Conservation (phyloP, 768 basidiomycete species). For the Holtermanniella nyarrowii region DNA sequence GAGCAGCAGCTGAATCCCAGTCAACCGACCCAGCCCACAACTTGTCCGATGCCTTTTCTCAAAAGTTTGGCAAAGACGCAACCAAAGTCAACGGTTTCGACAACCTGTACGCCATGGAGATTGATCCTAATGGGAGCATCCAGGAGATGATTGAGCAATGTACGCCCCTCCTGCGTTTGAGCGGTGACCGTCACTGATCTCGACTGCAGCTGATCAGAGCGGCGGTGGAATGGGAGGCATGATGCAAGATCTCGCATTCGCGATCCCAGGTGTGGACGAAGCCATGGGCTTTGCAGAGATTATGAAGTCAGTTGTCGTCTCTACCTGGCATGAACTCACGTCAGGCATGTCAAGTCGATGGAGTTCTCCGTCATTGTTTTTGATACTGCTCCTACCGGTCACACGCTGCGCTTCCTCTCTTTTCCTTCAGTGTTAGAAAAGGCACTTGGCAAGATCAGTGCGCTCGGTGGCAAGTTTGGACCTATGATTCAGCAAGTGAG, state of each 20-base stretch:
- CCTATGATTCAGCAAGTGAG: slow-evolving; percentile 81
- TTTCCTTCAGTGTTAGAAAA: slow-evolving; percentile 97
- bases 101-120: slow-evolving; percentile 97
- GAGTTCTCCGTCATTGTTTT: slow-evolving; percentile 99
- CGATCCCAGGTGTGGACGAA: slow-evolving; percentile 98
- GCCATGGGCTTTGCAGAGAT: slow-evolving; percentile 99
- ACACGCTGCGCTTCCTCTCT: slow-evolving; percentile 95
- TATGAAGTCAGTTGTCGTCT: slow-evolving; percentile 70
- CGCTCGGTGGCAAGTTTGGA: slow-evolving; percentile 87
- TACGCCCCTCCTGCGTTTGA: slow-evolving; percentile 41
- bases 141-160: slow-evolving; percentile 99
- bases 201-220: slow-evolving; percentile 29
- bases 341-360: slow-evolving; percentile 98
- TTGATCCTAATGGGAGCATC: slow-evolving; percentile 92
- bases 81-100: slow-evolving; percentile 95
- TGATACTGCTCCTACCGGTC: slow-evolving; percentile 96
- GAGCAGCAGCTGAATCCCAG: slow-evolving; percentile 43
- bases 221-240: slow-evolving; percentile 84
- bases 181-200: background rate
- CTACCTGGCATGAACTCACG: background rate
- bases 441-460: slow-evolving; percentile 85
- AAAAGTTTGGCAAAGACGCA: slow-evolving; percentile 98
- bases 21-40: slow-evolving; percentile 99
- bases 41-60: slow-evolving; percentile 89
- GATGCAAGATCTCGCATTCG: slow-evolving; percentile 99